phyloP scores from a whole-genome alignment of 768 basidiomycete genomes.

The Lepiota subincarnata region DNA sequence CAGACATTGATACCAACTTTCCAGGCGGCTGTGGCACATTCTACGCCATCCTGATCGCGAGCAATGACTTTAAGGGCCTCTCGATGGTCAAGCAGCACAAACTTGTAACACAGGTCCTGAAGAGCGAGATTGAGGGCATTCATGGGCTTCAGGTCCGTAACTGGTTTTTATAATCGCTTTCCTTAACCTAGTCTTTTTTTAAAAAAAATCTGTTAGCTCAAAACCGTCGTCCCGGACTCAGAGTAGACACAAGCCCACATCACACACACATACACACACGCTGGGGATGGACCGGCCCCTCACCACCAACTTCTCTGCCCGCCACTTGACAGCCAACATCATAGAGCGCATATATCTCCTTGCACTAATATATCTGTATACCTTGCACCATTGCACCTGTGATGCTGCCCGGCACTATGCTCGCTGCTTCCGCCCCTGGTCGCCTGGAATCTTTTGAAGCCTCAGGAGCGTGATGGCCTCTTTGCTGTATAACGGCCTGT shows the following conservation, averaged over 20 bases:
- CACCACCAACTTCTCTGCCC: not conserved
- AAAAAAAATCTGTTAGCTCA: too few relatives aligned
- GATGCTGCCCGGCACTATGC: not conserved
- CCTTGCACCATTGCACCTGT: too few relatives aligned
- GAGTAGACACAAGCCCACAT: not conserved
- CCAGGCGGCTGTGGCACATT: slow-evolving; percentile 96
- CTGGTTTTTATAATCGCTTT: not conserved
- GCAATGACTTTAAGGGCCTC: slow-evolving; percentile 80
- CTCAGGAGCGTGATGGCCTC: slow-evolving; percentile 65
- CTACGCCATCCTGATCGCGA: slow-evolving; percentile 88
- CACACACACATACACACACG: not conserved
- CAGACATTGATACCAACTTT: too few relatives aligned
- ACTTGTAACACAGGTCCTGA: slow-evolving; percentile 80
- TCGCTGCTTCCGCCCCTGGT: not conserved
- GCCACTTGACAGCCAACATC: not conserved
- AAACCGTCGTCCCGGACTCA: slow-evolving; percentile 19
- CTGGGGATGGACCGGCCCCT: too few relatives aligned
- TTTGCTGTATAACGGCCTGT: slow-evolving; percentile 50
- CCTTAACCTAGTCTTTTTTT: not conserved
- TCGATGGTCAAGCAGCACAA: slow-evolving; percentile 91
- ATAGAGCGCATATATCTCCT: not conserved
- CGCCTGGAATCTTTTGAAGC: slow-evolving; percentile 29
- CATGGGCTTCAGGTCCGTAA: slow-evolving; percentile 86
- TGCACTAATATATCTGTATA: too few relatives aligned
- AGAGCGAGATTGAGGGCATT: slow-evolving; percentile 85